Conservation (phyloP, 208 protist species). For the Leishmania aethiopica region DNA sequence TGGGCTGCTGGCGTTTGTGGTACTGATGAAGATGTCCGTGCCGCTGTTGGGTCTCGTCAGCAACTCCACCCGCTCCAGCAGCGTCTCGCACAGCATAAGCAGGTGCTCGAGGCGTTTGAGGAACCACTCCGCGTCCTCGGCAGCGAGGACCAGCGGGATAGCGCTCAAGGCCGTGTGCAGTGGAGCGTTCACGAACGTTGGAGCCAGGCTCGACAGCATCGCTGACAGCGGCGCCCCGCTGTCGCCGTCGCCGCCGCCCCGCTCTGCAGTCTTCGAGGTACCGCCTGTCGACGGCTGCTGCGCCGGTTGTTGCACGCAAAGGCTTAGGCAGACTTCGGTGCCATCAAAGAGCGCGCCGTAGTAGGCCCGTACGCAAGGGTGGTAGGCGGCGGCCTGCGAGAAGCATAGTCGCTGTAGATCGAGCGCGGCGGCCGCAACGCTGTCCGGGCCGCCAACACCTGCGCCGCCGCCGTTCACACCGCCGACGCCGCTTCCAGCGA, state of each 20-base stretch:
- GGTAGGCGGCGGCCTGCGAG: slow-evolving; percentile 35
- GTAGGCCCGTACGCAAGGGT: slow-evolving; percentile 35
- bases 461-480: neutral
- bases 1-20: neutral
- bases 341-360: slow-evolving; percentile 41
- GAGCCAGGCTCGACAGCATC: slow-evolving; percentile 24
- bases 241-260: neutral
- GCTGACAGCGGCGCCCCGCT: neutral
- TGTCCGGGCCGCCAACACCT: neutral
- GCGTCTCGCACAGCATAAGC: slow-evolving; percentile 29
- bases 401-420: slow-evolving; percentile 37
- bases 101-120: slow-evolving; percentile 50
- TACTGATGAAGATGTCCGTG: neutral
- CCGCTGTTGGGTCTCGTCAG: neutral
- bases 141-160: slow-evolving; percentile 63
- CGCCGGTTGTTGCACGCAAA: slow-evolving; percentile 17
- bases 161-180: slow-evolving; percentile 75
- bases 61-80: slow-evolving; percentile 17
- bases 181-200: slow-evolving; percentile 52
- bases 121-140: slow-evolving; percentile 69
- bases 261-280: neutral
- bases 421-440: slow-evolving; percentile 14
- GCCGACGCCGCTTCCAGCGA: neutral
- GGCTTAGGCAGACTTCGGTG: slow-evolving; percentile 21
- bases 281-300: neutral